Conservation (phyloP, 306 rosid genomes). For the Cucurbita maxima region DNA sequence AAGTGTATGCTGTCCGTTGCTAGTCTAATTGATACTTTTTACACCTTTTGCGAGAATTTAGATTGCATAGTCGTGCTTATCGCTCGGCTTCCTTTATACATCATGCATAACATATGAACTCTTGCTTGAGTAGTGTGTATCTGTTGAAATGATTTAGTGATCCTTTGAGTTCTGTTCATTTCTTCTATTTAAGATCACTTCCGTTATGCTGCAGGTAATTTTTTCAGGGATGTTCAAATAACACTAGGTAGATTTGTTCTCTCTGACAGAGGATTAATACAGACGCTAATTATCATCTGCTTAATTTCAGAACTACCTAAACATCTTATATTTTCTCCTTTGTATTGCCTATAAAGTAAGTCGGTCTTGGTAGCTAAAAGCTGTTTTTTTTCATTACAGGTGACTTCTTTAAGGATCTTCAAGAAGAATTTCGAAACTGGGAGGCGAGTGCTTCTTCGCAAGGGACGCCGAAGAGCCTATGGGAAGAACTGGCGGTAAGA, state of each 20-base stretch:
- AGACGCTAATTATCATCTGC: not conserved
- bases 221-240: constrained; percentile 91
- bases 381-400: constrained; percentile 26
- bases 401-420: constrained; percentile 79
- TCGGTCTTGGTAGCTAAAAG: constrained; percentile 8
- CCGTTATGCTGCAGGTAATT: constrained; percentile 80
- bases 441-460: constrained; percentile 65
- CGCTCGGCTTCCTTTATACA: not conserved
- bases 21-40: no score
- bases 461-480: constrained; percentile 86
- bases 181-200: constrained; percentile 40
- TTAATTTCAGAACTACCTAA: not conserved
- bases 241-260: constrained; percentile 85
- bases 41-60: no score
- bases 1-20: no score
- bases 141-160: not conserved
- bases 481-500: constrained; percentile 91
- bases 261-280: constrained; percentile 31
- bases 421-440: constrained; percentile 84
- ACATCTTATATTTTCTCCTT: not conserved
- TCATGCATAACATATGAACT: not conserved
- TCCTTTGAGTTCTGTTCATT: constrained; percentile 10
- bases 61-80: not conserved
- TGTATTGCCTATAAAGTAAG: not conserved
- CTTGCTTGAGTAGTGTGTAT: not conserved